Conservation (phyloP, 345 rosid species). For the Angophora floribunda region DNA sequence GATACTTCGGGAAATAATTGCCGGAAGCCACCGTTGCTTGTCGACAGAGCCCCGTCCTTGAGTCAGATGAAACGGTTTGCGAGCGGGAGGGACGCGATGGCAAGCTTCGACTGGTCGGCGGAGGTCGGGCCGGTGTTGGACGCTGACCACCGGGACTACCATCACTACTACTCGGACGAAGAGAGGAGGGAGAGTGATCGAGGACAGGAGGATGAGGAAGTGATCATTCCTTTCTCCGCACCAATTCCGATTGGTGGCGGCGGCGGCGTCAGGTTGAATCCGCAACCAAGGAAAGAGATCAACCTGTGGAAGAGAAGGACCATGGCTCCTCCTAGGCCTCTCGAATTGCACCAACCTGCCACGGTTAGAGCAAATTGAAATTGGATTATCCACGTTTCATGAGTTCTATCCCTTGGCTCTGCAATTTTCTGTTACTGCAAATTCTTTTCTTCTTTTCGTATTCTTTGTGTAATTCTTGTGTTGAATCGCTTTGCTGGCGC, state of each 20-base stretch:
- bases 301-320: constrained; percentile 92
- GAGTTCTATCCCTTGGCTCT: neutral
- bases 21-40: neutral
- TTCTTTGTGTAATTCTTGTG: neutral
- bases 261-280: neutral
- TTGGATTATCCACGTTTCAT: neutral
- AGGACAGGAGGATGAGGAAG: constrained; percentile 23
- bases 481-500: neutral
- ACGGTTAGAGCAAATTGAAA: neutral
- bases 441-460: neutral
- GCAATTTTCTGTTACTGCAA: neutral
- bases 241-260: constrained; percentile 32
- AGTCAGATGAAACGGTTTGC: constrained; percentile 74
- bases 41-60: constrained; percentile 41
- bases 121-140: constrained; percentile 33
- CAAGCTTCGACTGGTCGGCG: constrained; percentile 55
- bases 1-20: neutral
- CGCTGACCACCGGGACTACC: constrained; percentile 1
- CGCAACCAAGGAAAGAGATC: constrained; percentile 58
- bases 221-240: constrained; percentile 63
- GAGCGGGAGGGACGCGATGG: constrained; percentile 56
- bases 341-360: constrained; percentile 23
- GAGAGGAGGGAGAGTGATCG: constrained; percentile 17
- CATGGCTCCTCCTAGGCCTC: constrained; percentile 68
- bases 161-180: constrained; percentile 42